Conservation (phyloP, 441 rosid species). For the Gossypium schwendimanii region DNA sequence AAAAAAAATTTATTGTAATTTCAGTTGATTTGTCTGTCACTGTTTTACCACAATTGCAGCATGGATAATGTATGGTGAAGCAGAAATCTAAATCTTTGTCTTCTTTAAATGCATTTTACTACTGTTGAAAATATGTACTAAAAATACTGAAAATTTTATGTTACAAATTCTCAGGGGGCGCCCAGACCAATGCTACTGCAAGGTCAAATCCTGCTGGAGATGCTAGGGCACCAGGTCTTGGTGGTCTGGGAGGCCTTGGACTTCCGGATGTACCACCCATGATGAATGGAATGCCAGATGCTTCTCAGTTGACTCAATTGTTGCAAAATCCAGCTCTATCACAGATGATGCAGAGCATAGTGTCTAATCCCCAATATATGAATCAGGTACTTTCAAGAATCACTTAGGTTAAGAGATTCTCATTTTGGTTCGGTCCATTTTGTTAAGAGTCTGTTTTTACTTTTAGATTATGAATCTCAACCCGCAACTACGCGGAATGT, state of each 20-base stretch:
- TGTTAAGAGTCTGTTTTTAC: slow-evolving; percentile 6
- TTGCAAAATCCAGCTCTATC: slow-evolving; percentile 60
- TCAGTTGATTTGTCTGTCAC: not conserved
- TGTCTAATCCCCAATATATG: slow-evolving; percentile 58
- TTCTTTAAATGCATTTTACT: not conserved
- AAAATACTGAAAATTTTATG: not conserved
- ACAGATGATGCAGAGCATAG: slow-evolving; percentile 53
- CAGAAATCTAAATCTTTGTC: not conserved
- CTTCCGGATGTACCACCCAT: slow-evolving; percentile 37
- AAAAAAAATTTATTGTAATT: not conserved
- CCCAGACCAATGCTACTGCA: slow-evolving; percentile 33
- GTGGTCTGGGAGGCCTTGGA: slow-evolving; percentile 40
- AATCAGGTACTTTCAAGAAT: slow-evolving; percentile 43
- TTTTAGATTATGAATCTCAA: slow-evolving; percentile 47
- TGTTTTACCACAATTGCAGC: not conserved
- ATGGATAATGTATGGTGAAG: not conserved
- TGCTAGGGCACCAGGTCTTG: slow-evolving; percentile 34
- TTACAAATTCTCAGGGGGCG: slow-evolving; percentile 29
- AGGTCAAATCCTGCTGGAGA: slow-evolving; percentile 36
- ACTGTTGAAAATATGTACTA: not conserved
- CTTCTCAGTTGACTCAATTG: slow-evolving; percentile 43
- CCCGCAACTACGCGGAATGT: slow-evolving; percentile 57
- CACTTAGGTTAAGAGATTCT: not conserved
- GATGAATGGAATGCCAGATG: slow-evolving; percentile 42
- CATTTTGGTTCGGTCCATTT: slow-evolving; percentile 11